Conservation (phyloP, 2,329 filamentous ascomycete species). For the Exophiala spinifera region DNA sequence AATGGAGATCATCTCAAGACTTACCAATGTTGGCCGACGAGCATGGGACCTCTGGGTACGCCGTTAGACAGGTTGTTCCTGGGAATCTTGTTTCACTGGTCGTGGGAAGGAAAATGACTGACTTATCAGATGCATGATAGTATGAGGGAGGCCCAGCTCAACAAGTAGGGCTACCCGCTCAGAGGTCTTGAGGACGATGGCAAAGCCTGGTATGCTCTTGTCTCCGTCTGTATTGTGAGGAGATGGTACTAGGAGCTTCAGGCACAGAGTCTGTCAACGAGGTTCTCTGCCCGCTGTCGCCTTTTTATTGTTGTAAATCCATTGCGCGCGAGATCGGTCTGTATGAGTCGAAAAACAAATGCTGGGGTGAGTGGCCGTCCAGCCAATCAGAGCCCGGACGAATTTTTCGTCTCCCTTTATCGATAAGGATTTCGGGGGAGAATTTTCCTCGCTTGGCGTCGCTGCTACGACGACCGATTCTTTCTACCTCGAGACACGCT, state of each 20-base stretch:
- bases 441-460: not conserved
- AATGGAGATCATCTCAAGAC: slow-evolving; percentile 1
- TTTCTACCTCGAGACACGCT: not conserved
- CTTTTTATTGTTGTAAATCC: not conserved
- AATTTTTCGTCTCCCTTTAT: slow-evolving; percentile 2
- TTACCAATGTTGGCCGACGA: slow-evolving; percentile 91
- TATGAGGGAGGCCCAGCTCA: not conserved
- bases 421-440: not conserved
- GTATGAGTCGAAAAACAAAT: not conserved
- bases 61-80: slow-evolving; percentile 1
- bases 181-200: no score
- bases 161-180: not conserved
- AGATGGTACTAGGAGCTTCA: no score
- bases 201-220: no score
- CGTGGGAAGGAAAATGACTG: slow-evolving; percentile 6
- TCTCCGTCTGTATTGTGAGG: no score
- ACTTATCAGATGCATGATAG: slow-evolving; percentile 26
- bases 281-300: no score
- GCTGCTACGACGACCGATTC: no score
- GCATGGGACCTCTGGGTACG: slow-evolving; percentile 57
- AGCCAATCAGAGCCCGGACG: not conserved
- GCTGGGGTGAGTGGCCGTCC: not conserved
- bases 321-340: not conserved
- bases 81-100: not conserved
- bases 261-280: no score